Conservation (phyloP, 805 yeast species). For the Nakazawaea siamensis region DNA sequence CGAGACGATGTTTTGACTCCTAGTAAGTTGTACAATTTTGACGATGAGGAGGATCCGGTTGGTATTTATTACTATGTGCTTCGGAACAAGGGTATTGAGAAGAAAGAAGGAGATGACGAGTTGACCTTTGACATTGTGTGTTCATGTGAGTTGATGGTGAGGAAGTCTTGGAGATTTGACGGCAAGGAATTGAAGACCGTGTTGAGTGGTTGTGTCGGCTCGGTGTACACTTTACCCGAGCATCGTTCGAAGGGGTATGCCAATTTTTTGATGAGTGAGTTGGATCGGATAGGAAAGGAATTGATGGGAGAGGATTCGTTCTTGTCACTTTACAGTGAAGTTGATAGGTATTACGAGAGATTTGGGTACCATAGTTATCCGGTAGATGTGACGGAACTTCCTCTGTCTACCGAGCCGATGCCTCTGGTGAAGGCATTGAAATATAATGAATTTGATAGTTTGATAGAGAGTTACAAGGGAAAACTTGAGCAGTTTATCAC, state of each 20-base stretch:
- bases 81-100: conserved; percentile 11
- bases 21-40: conserved; percentile 14
- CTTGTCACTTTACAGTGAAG: conserved; percentile 59
- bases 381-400: conserved; percentile 2
- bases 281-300: conserved; percentile 19
- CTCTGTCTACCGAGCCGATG: not conserved
- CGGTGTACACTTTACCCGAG: conserved; percentile 44
- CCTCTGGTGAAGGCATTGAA: conserved; percentile 1
- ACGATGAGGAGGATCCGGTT: conserved; percentile 11
- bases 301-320: conserved; percentile 23
- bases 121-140: conserved; percentile 16
- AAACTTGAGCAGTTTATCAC: conserved; percentile 12
- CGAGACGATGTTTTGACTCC: conserved; percentile 16
- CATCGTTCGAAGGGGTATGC: conserved; percentile 54
- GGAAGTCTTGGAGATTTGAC: conserved; percentile 13
- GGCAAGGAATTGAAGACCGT: conserved; percentile 2
- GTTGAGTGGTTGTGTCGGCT: conserved; percentile 39
- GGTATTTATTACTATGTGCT: conserved; percentile 21
- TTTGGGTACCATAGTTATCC: conserved; percentile 44
- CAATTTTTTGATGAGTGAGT: conserved; percentile 29
- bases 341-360: conserved; percentile 57
- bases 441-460: conserved; percentile 4
- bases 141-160: conserved; percentile 21
- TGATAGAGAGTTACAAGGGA: not conserved
- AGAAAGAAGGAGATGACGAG: conserved; percentile 5